Conservation (phyloP, 2,329 filamentous ascomycete genomes). For the Claviceps lovelessii region DNA sequence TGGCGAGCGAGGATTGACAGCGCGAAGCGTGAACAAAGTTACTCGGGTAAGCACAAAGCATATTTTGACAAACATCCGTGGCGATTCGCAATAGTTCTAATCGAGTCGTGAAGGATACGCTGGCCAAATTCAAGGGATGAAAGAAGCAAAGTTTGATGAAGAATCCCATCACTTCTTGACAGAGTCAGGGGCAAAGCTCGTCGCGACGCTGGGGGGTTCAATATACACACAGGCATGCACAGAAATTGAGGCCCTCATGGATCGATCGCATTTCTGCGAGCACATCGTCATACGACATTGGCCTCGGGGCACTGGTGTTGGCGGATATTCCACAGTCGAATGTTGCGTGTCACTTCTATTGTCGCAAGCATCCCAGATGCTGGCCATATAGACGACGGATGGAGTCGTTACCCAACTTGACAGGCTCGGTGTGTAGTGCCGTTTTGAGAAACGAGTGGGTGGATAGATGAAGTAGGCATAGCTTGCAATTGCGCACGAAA, state of each 20-base stretch:
- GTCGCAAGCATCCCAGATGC: neutral
- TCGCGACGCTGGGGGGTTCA: neutral
- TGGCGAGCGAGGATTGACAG: slow-evolving; percentile 60
- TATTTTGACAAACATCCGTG: slow-evolving; percentile 4
- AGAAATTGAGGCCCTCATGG: neutral
- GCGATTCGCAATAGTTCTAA: neutral
- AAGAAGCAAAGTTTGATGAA: neutral
- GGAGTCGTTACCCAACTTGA: neutral
- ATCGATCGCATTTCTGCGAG: neutral
- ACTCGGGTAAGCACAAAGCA: slow-evolving; percentile 41
- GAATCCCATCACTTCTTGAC: neutral
- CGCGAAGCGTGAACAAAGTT: slow-evolving; percentile 62
- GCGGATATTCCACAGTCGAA: neutral
- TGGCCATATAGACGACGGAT: neutral
- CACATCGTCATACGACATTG: neutral
- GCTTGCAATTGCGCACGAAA: neutral
- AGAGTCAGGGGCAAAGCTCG: neutral
- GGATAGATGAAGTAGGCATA: neutral
- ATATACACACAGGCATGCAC: neutral
- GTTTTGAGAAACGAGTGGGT: neutral
- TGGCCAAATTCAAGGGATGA: slow-evolving; percentile 56
- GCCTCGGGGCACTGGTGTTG: neutral
- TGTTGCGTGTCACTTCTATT: neutral
- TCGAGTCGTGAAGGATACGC: slow-evolving; percentile 36
- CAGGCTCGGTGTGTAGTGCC: too few relatives aligned